Conservation (phyloP, 2,329 filamentous ascomycete species). For the Diaporthe eres region DNA sequence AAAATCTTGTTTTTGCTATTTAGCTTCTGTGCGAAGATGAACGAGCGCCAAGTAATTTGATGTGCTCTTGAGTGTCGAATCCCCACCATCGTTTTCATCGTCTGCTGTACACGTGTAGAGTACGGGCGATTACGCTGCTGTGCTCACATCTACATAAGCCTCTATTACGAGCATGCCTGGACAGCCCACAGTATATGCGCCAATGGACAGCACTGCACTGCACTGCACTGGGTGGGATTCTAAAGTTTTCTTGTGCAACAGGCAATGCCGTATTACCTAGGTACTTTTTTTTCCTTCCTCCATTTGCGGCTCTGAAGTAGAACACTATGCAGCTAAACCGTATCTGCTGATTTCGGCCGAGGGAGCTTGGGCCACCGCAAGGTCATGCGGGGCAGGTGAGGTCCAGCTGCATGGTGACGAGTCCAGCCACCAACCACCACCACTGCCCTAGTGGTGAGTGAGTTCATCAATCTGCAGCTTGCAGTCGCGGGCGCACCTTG, state of each 20-base stretch:
- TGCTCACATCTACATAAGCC: too few species aligned
- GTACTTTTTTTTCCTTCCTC: not conserved
- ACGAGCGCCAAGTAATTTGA: not conserved
- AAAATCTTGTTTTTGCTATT: conserved; percentile 7
- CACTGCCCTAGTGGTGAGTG: conserved; percentile 10
- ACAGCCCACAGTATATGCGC: not conserved
- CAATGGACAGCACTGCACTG: not conserved
- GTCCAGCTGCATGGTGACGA: conserved; percentile 11
- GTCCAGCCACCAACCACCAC: conserved; percentile 19
- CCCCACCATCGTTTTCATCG: too few species aligned
- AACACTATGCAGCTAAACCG: not conserved
- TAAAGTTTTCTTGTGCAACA: not conserved
- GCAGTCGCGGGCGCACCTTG: not conserved
- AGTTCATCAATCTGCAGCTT: conserved; percentile 20
- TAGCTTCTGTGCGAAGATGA: not conserved
- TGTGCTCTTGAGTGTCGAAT: not conserved
- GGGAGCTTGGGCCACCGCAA: conserved; percentile 29
- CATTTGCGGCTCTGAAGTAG: not conserved
- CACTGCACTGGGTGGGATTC: not conserved
- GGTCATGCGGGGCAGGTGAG: conserved; percentile 27
- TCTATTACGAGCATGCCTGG: too few species aligned
- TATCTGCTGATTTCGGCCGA: conserved; percentile 22
- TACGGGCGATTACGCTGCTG: not conserved
- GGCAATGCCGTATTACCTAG: not conserved
- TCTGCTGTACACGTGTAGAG: not conserved